Evolutionary conservation across 2,329 filamentous ascomycete species (phyloP).

Genomic region (Coniochaeta sp.): DNA sequence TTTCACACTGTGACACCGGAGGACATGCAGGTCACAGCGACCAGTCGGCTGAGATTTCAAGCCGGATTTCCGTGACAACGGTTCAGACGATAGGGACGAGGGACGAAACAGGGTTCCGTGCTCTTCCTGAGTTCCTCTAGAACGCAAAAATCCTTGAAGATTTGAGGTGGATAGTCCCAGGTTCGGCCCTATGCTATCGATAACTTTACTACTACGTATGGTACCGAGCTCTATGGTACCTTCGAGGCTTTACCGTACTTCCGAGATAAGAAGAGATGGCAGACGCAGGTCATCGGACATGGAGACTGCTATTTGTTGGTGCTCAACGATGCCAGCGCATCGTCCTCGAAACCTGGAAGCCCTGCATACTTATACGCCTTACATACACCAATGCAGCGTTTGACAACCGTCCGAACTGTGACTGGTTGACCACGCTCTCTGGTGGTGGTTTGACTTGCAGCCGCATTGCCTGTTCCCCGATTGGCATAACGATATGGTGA

Average conservation of each 20-base stretch:
- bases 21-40: neutral
- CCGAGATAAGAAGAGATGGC: neutral
- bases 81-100: neutral
- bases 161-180: neutral
- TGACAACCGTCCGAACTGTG: neutral
- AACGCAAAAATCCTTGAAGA: neutral
- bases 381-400: neutral
- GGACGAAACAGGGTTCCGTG: neutral
- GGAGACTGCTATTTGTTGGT: neutral
- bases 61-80: neutral
- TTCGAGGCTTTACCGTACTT: neutral
- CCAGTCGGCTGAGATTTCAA: neutral
- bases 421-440: neutral
- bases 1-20: neutral
- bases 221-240: no score
- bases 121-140: neutral
- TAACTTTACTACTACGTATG: neutral
- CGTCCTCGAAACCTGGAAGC: neutral
- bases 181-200: neutral
- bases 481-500: neutral
- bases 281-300: neutral
- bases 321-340: neutral
- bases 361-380: neutral
- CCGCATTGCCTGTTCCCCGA: neutral
- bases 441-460: neutral